phyloP scores from a whole-genome alignment of 371 early-diverging fungal genomes.

The Apophysomyces ossiformis region DNA sequence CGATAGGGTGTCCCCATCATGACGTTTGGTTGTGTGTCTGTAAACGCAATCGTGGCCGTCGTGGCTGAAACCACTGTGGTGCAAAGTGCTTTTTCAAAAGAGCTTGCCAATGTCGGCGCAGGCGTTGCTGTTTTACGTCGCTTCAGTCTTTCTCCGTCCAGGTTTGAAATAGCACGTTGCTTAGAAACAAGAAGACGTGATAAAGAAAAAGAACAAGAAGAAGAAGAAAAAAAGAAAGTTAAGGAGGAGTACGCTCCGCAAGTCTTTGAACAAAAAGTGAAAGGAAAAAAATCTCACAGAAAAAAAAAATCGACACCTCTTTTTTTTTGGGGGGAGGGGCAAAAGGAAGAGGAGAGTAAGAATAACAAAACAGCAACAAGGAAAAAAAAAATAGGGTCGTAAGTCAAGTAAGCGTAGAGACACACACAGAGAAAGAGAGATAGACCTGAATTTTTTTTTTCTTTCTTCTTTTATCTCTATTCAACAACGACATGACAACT shows the following conservation, averaged over 20 bases:
- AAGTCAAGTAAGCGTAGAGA: too few relatives aligned
- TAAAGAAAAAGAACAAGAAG: background rate
- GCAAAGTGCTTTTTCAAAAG: constrained; percentile 3
- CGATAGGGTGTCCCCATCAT: background rate
- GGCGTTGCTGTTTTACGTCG: constrained; percentile 6
- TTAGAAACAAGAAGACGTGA: background rate
- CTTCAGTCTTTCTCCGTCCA: background rate
- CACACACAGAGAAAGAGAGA: background rate
- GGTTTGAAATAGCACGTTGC: background rate
- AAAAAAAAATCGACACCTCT: background rate
- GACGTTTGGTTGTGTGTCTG: background rate
- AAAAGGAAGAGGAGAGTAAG: background rate
- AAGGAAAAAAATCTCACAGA: too few relatives aligned
- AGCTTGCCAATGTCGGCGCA: background rate
- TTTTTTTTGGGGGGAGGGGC: constrained; percentile 3
- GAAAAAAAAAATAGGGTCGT: constrained; percentile 1
- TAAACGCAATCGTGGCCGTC: background rate
- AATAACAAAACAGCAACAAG: background rate
- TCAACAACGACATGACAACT: constrained; percentile 49
- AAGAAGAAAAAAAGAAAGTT: background rate
- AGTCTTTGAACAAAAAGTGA: background rate
- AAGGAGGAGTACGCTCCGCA: background rate
- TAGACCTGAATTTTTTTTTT: background rate
- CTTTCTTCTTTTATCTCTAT: background rate
- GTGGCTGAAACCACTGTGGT: constrained; percentile 3